A percentile compares a stretch with the other conserved stretches of the same genome.
Evolutionary conservation across 1,284 basidiomycete species (phyloP).

Genomic region (Ceratobasidium sp.): DNA sequence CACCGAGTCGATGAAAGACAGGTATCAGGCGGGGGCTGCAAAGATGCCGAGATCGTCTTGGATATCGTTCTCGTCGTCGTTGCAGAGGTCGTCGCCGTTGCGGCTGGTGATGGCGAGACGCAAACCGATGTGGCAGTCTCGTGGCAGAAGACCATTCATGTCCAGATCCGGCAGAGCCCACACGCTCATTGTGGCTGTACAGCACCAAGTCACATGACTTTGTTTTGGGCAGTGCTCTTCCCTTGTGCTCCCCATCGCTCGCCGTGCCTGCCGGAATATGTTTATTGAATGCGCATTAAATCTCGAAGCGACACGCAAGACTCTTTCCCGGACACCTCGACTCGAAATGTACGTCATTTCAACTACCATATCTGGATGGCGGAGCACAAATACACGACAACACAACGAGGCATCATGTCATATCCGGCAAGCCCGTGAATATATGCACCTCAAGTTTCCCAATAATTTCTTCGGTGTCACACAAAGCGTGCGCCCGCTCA

Average conservation of each 20-base stretch:
- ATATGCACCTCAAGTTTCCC: too few relatives aligned
- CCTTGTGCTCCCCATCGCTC: too few relatives aligned
- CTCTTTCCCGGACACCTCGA: background rate
- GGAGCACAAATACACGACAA: background rate
- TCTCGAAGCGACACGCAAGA: background rate
- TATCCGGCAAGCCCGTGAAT: background rate
- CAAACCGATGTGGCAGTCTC: background rate
- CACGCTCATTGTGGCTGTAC: constrained; percentile 22
- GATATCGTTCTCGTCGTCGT: background rate
- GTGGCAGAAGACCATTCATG: constrained; percentile 25
- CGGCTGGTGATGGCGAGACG: constrained; percentile 33
- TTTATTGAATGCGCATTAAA: background rate
- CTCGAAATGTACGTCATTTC: background rate
- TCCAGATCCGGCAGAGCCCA: constrained; percentile 8
- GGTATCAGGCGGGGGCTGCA: background rate
- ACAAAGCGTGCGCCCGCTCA: too few relatives aligned
- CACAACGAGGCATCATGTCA: background rate
- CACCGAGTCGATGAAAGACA: constrained; percentile 2
- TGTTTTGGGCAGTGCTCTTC: background rate
- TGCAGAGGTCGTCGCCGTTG: constrained; percentile 18
- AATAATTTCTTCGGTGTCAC: too few relatives aligned
- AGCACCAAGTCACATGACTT: constrained; percentile 23
- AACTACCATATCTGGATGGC: constrained; percentile 4
- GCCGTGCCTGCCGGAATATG: background rate
- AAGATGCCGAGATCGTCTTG: background rate